These are phyloP conservation scores for Rhizodiscina lignyota DNA, from an alignment of 495 filamentous ascomycete genomes.

Conservation along the genomic window DNA sequence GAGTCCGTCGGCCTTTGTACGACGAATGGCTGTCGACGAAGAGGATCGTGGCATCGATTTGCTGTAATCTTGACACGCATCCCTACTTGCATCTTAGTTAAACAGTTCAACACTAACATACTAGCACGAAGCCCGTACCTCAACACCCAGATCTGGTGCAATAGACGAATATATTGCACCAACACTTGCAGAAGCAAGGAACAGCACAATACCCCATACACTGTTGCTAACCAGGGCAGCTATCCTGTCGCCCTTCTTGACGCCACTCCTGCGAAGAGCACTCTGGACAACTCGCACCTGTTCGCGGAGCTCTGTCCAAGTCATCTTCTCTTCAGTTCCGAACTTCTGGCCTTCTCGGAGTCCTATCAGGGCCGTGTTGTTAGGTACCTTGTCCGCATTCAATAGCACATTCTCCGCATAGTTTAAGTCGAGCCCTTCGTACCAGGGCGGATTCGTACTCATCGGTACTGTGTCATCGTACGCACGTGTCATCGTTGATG, in stretches of 20 bases:
- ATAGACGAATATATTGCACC: constrained; percentile 2
- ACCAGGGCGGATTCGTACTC: neutral
- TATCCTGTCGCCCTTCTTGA: neutral
- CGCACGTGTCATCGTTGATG: neutral
- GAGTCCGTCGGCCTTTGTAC: constrained; percentile 1
- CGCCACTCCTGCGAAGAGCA: neutral
- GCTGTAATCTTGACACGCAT: constrained; percentile 1
- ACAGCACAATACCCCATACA: constrained; percentile 1
- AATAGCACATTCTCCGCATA: neutral
- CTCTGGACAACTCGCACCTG: neutral
- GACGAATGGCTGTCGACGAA: constrained; percentile 1
- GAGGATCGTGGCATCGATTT: constrained; percentile 1
- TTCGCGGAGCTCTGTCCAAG: neutral
- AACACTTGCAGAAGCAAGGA: constrained; percentile 1
- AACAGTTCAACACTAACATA: neutral
- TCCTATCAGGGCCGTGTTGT: neutral
- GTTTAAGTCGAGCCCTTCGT: neutral
- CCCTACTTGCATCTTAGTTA: neutral
- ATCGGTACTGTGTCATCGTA: neutral
- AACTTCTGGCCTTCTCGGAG: neutral
- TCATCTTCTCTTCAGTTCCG: neutral
- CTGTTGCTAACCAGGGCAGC: neutral
- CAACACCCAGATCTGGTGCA: constrained; percentile 3
- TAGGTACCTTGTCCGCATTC: neutral
- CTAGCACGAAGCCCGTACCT: neutral